These are phyloP conservation scores for Rosa hybrid DNA, from an alignment of 331 rosid species.

Conservation along the genomic window DNA sequence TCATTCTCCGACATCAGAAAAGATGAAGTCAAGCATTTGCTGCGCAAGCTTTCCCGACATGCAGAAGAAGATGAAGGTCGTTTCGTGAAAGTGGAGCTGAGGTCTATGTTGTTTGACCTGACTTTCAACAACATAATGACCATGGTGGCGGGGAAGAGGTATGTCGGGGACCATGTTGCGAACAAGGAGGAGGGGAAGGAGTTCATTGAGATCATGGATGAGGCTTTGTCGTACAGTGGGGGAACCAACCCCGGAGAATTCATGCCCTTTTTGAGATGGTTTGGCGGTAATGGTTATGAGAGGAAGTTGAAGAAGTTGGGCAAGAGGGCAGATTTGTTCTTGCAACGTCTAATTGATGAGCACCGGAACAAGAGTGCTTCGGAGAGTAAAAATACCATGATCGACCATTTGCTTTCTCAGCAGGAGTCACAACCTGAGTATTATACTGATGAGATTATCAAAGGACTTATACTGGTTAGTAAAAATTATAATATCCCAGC, in stretches of 20 bases:
- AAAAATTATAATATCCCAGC: not conserved
- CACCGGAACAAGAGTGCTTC: conserved; percentile 24
- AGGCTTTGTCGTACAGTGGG: conserved; percentile 22
- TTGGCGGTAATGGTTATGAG: conserved; percentile 29
- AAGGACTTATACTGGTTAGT: conserved; percentile 46
- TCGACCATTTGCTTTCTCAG: conserved; percentile 39
- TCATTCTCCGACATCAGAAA: conserved; percentile 31
- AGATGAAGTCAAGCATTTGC: conserved; percentile 40
- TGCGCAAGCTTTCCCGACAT: conserved; percentile 16
- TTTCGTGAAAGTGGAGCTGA: conserved; percentile 34
- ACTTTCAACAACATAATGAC: conserved; percentile 47
- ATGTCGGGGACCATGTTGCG: conserved; percentile 42
- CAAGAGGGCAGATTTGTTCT: conserved; percentile 36
- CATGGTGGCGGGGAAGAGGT: conserved; percentile 47
- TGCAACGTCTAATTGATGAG: conserved; percentile 53
- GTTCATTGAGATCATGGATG: conserved; percentile 37
- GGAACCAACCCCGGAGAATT: conserved; percentile 40
- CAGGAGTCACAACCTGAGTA: conserved; percentile 41
- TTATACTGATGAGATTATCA: conserved; percentile 44
- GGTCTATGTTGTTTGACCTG: conserved; percentile 37
- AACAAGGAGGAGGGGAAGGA: conserved; percentile 37
- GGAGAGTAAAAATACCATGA: conserved; percentile 28
- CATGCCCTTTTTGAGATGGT: conserved; percentile 39
- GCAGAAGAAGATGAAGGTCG: not conserved
- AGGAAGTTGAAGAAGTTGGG: conserved; percentile 24